phyloP scores from a whole-genome alignment of 306 rosid species.

The apple (Malus domestica) region ASM211411v1 NC_041793.1:42137001-42137500 shows the following conservation, averaged over 20 bases:
- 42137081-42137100: no score
- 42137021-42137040: no score
- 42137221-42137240: background rate
- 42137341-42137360: background rate
- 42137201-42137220: no score
- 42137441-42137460: slow-evolving; percentile 15
- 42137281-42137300: background rate
- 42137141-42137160: no score
- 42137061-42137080: no score
- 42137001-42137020: no score
- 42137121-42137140: no score
- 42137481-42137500: slow-evolving; percentile 5
- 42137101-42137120: no score
- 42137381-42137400: slow-evolving; percentile 21
- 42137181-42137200: background rate
- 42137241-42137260: background rate
- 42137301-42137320: background rate
- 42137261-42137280: background rate
- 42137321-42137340: background rate
- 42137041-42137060: no score
- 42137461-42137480: slow-evolving; percentile 9
- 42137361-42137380: slow-evolving; percentile 15
- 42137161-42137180: background rate
- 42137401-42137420: slow-evolving; percentile 12
- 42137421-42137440: slow-evolving; percentile 3